phyloP scores from a whole-genome alignment of 192 early-diverging fungal genomes.

The Piromyces sp. region DNA sequence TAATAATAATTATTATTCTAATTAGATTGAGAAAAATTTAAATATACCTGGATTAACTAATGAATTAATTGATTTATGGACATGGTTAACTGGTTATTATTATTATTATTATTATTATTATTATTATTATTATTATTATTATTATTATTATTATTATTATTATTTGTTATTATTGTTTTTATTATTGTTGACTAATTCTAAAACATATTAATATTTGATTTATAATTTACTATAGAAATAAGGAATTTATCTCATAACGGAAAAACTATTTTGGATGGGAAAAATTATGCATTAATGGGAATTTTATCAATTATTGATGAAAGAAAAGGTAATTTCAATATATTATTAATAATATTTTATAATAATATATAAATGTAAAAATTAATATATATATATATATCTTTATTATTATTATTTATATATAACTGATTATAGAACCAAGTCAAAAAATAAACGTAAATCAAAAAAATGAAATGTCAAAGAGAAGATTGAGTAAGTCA shows the following conservation, averaged over 20 bases:
- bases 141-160: no score
- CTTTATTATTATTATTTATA: conserved; percentile 4
- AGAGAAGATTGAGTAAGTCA: conserved; percentile 4
- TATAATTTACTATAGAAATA: neutral
- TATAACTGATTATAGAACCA: neutral
- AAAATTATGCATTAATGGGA: conserved; percentile 11
- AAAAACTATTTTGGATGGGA: conserved; percentile 1
- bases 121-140: neutral
- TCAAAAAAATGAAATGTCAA: neutral
- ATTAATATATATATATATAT: neutral
- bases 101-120: conserved; percentile 1
- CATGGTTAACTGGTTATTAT: conserved; percentile 9
- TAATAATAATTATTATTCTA: no score
- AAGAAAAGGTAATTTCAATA: conserved; percentile 7
- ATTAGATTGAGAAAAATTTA: neutral
- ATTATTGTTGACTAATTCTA: neutral
- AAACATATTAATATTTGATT: neutral
- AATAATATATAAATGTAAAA: neutral
- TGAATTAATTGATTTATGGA: neutral
- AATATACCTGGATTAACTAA: neutral
- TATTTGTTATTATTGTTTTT: no score
- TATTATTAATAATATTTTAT: no score
- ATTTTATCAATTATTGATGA: conserved; percentile 13
- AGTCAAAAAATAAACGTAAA: neutral
- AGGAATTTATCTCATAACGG: neutral